Base-by-base conservation (phyloP, 768 basidiomycete genomes). In the Rhizopogon vesiculosus region DNA sequence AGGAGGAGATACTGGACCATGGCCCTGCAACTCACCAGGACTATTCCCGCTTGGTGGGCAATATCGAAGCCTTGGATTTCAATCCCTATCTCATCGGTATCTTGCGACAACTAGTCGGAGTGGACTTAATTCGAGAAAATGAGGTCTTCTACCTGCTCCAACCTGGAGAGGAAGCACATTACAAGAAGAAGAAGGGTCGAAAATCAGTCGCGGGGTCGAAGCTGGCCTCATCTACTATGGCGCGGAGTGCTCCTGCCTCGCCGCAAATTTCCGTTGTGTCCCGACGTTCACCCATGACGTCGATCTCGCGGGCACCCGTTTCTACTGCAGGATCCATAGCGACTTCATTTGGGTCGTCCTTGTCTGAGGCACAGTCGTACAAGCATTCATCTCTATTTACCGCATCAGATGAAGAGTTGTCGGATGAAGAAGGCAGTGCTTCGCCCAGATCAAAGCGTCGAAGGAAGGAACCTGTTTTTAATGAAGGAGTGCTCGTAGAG, bases 121-220 rank as follows among this genome's bases (percentile, higher is more conserved):
- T 83, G 15, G 85, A 87, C 56, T 72, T 87, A 46, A 67, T 86
- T 45, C 79, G 82, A 12, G 85, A 87, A 58, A 76, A 81, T 42
- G 86, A 87, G 59, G 76, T 87, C 3, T 86, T 76, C 62, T 89
- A 86, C 62, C 65, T 87, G 10, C 83, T 84, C 0, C 69, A 68
- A 45, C 74, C 72, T 8, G 82, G 77, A 18, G 81, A 82, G 59
- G 74, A 76, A 38, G 59, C 59, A 6, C 54, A 12, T 9, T 52
- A 53, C 33, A 52, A 45, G 29, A 60, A 53, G 29, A 59, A 53
- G 52, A 57, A 22, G 16, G 9, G 35, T 15, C 31, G 54, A 51
- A 52, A 42, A 66, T 55, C 53, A 45, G 13, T 52, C 42, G 31
- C 51, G 33, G 39, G 19, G 12, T 35, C 55, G 40, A 39, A 58